Percentiles rank a stretch among this genome's conserved stretches.
Evolutionary conservation across 306 rosid species (phyloP).

Genomic region (Cercis canadensis): DNA sequence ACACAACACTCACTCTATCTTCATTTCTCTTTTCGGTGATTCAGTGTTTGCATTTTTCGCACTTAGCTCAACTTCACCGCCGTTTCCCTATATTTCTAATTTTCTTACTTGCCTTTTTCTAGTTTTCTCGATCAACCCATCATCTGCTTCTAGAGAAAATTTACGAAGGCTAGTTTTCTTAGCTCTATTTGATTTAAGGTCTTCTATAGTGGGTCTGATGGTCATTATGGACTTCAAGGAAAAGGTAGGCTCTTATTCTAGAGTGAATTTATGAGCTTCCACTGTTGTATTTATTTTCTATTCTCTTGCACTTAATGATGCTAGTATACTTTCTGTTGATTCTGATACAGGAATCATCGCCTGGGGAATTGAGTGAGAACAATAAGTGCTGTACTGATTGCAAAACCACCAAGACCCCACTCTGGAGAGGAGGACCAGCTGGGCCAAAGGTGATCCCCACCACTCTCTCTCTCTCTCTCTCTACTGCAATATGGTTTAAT

Average conservation of each 20-base stretch:
- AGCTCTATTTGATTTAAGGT: neutral
- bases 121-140: neutral
- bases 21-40: slow-evolving; percentile 24
- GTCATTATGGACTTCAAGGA: slow-evolving; percentile 50
- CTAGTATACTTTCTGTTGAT: neutral
- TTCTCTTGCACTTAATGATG: neutral
- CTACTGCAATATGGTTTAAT: neutral
- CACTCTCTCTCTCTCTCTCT: neutral
- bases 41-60: slow-evolving; percentile 22
- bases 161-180: neutral
- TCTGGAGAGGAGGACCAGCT: slow-evolving; percentile 89
- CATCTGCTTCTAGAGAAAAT: neutral
- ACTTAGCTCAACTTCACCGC: slow-evolving; percentile 2
- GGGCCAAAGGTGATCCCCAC: slow-evolving; percentile 70
- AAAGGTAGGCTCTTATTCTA: slow-evolving; percentile 35
- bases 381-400: slow-evolving; percentile 64
- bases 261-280: slow-evolving; percentile 20
- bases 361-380: slow-evolving; percentile 35
- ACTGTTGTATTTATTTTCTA: neutral
- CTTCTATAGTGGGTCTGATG: slow-evolving; percentile 23
- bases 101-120: too few relatives aligned
- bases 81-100: neutral
- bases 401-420: slow-evolving; percentile 75
- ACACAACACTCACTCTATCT: neutral
- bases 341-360: slow-evolving; percentile 44